A percentile compares a stretch with the other conserved stretches of the same genome.
Evolutionary conservation across 768 basidiomycete species (phyloP).

Genomic region (Leucocoprinus leucothites): DNA sequence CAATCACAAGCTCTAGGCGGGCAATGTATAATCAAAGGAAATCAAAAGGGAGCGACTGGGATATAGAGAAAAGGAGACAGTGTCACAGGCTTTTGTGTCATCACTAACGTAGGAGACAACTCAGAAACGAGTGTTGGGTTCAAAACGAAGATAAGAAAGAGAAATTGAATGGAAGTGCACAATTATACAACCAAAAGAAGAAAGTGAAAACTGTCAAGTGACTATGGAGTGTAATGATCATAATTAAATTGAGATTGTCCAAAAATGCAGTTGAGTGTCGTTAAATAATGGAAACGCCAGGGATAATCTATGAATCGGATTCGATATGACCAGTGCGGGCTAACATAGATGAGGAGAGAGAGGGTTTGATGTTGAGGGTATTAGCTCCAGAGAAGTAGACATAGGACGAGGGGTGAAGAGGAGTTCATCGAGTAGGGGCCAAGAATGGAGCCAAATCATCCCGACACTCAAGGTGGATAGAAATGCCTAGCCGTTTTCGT

Average conservation of each 20-base stretch:
- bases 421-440: too few relatives aligned
- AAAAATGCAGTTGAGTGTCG: constrained; percentile 8
- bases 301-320: background rate
- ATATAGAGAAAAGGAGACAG: background rate
- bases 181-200: constrained; percentile 6
- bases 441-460: too few relatives aligned
- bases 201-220: constrained; percentile 6
- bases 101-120: background rate
- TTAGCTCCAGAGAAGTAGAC: too few relatives aligned
- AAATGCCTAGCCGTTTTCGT: too few relatives aligned
- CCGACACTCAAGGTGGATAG: too few relatives aligned
- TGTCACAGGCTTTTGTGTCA: constrained; percentile 2
- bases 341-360: background rate
- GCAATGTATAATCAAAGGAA: background rate
- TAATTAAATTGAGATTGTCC: constrained; percentile 8
- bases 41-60: background rate
- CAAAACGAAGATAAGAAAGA: constrained; percentile 10
- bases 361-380: too few relatives aligned
- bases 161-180: constrained; percentile 1
- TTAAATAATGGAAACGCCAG: background rate
- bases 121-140: constrained; percentile 8
- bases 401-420: too few relatives aligned
- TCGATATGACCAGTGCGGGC: too few relatives aligned
- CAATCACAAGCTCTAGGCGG: background rate
- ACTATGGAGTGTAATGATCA: constrained; percentile 1